Evolutionary conservation across 2,329 filamentous ascomycete genomes (phyloP), one percentile per base, ranked within the genome.

Genomic region (Pseudogymnoascus sp.): DNA sequence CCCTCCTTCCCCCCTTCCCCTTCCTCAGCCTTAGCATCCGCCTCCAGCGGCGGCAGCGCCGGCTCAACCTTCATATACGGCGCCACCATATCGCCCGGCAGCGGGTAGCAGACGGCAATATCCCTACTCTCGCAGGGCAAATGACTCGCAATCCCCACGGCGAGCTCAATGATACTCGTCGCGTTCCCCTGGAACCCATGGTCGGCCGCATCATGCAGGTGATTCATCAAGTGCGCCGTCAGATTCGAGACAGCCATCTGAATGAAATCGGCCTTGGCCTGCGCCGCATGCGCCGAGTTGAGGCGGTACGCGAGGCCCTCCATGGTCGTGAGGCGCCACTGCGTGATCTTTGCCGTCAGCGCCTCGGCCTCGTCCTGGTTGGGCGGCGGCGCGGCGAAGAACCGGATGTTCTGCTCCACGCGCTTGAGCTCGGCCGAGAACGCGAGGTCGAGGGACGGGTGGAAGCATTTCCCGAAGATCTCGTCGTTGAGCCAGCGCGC

Each of bases 261-360:
- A 29, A 88, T 90, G 64, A 97, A 85, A 62, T 84, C 80, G 6
- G 82, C 76, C 31, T 87, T 86, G 74, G 92, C 83, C 10, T 89
- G 83, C 11, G 81, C 80, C 50, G 86, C 87, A 62, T 87, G 81
- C 0, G 84, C 78, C 3, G 87, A 85, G 63, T 83, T 81, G 16
- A 97, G 81, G 37, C 83, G 75, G 61, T 89, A 86, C 67, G 87
- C 83, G 16, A 99, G 80, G n/a, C 93, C 95, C 71, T 99, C 95
- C 14, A 97, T 80, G 2, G 95, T 99, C 3, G 93, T 87, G 76
- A 97, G 86, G 65, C 95, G 86, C 95, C 95, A 99, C 72, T 89
- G 91, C 65, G 96, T 87, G 50, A 97, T 86, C 76, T 96, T 96
- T 53, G 87, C 85, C 21, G 90, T 90, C 63, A 96, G 82, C 1